Evolutionary conservation across 768 basidiomycete species (phyloP).

Genomic region (Floccularia luteovirens): DNA sequence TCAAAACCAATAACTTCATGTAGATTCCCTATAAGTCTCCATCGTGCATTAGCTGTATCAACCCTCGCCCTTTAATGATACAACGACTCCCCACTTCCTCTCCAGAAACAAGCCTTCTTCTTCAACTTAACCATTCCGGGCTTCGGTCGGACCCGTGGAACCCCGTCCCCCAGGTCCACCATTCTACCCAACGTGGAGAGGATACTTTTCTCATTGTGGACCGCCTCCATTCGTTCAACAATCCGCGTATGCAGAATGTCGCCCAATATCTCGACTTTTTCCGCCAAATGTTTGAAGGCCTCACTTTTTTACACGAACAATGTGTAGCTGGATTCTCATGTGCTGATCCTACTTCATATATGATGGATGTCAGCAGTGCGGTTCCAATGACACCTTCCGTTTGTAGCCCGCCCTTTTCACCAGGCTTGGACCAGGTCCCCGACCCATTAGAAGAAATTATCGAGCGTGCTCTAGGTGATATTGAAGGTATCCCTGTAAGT

Average conservation of each 20-base stretch:
- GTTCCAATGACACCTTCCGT: slow-evolving; percentile 10
- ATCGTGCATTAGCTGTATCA: slow-evolving; percentile 11
- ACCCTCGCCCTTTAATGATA: slow-evolving; percentile 29
- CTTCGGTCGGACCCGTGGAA: slow-evolving; percentile 48
- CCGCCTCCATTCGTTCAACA: slow-evolving; percentile 32
- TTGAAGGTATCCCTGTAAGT: slow-evolving; percentile 1
- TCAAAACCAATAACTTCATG: slow-evolving; percentile 11
- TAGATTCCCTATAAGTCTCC: slow-evolving; percentile 16
- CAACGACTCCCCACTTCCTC: slow-evolving; percentile 26
- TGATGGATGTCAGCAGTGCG: slow-evolving; percentile 34
- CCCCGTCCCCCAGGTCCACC: slow-evolving; percentile 37
- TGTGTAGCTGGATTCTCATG: slow-evolving; percentile 27
- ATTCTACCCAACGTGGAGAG: slow-evolving; percentile 33
- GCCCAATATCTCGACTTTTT: slow-evolving; percentile 45
- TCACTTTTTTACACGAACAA: slow-evolving; percentile 42
- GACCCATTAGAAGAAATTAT: not conserved
- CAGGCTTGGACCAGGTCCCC: slow-evolving; percentile 1
- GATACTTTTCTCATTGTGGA: slow-evolving; percentile 36
- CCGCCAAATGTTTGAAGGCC: slow-evolving; percentile 41
- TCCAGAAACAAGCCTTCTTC: slow-evolving; percentile 29
- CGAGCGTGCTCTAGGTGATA: not conserved
- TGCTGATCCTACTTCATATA: slow-evolving; percentile 25
- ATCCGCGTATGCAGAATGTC: slow-evolving; percentile 37
- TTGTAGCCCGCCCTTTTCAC: slow-evolving; percentile 1
- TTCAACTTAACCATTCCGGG: slow-evolving; percentile 35